Conservation (phyloP, 1,284 basidiomycete species). For the Ceratobasidium theobromae region DNA sequence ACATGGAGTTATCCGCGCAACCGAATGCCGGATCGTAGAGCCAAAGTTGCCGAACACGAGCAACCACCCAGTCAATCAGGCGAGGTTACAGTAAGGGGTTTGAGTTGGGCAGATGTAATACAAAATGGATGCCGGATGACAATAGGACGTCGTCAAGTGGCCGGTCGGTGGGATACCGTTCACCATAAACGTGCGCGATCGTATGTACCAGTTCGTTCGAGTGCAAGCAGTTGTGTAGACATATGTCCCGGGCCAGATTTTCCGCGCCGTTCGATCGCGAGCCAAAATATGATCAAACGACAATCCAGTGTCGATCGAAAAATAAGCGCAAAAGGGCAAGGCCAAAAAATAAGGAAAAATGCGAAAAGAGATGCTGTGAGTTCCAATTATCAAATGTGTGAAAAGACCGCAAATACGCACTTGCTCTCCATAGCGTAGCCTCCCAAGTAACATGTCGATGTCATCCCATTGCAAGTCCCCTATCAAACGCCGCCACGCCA, state of each 20-base stretch:
- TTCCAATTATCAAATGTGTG: background rate
- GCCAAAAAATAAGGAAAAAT: too few relatives aligned
- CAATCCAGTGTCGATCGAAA: too few relatives aligned
- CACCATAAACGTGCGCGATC: background rate
- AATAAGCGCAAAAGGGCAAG: too few relatives aligned
- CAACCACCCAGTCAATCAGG: background rate
- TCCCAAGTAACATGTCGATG: slow-evolving; percentile 48
- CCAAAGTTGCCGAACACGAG: background rate
- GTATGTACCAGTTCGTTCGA: background rate
- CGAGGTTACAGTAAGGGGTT: background rate
- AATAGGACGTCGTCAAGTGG: background rate
- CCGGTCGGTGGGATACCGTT: background rate
- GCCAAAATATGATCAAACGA: too few relatives aligned
- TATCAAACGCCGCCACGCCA: slow-evolving; percentile 48
- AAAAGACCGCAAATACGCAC: slow-evolving; percentile 19
- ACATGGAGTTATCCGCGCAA: background rate
- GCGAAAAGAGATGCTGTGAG: too few relatives aligned
- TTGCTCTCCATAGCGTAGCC: slow-evolving; percentile 50
- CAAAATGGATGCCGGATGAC: background rate
- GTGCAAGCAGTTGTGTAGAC: slow-evolving; percentile 15
- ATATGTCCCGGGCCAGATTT: background rate
- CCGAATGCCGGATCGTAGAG: background rate
- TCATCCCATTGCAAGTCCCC: slow-evolving; percentile 69
- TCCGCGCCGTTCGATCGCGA: background rate
- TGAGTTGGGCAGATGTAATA: background rate